Evolutionary conservation across 441 rosid genomes (phyloP).

Genomic region (Hura crepitans): DNA sequence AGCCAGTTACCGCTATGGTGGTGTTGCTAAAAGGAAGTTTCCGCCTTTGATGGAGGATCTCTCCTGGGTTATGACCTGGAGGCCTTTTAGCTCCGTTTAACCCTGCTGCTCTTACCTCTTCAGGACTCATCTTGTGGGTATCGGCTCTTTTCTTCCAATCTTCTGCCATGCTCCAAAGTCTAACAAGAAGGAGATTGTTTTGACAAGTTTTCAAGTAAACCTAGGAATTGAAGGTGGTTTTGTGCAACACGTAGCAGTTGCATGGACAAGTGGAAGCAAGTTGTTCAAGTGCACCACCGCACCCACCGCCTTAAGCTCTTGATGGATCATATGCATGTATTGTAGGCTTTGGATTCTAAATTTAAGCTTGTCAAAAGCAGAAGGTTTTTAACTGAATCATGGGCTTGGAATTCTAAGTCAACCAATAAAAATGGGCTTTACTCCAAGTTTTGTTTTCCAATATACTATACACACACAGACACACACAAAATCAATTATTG

Average conservation of each 20-base stretch:
- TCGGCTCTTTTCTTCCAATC: constrained; percentile 61
- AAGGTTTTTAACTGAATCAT: no score
- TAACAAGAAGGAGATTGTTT: not conserved
- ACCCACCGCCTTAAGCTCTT: no score
- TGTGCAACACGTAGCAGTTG: constrained; percentile 26
- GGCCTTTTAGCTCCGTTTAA: constrained; percentile 56
- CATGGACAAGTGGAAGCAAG: constrained; percentile 24
- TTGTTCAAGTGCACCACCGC: no score
- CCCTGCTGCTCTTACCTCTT: constrained; percentile 49
- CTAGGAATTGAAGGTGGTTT: not conserved
- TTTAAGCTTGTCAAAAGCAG: no score
- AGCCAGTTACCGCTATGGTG: constrained; percentile 48
- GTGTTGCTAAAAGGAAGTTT: constrained; percentile 49
- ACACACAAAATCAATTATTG: no score
- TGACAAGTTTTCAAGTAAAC: constrained; percentile 17
- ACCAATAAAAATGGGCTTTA: no score
- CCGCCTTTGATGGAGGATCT: constrained; percentile 59
- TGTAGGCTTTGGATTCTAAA: no score
- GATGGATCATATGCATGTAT: no score
- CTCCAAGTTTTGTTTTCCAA: no score
- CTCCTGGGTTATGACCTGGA: constrained; percentile 55
- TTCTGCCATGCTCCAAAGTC: constrained; percentile 5
- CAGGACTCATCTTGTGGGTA: constrained; percentile 60
- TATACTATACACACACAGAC: no score
- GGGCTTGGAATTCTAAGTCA: no score